These are phyloP conservation scores for Toxoplasma gondii DNA, from an alignment of 169 alveolate genomes.

Conservation along the genomic window DNA sequence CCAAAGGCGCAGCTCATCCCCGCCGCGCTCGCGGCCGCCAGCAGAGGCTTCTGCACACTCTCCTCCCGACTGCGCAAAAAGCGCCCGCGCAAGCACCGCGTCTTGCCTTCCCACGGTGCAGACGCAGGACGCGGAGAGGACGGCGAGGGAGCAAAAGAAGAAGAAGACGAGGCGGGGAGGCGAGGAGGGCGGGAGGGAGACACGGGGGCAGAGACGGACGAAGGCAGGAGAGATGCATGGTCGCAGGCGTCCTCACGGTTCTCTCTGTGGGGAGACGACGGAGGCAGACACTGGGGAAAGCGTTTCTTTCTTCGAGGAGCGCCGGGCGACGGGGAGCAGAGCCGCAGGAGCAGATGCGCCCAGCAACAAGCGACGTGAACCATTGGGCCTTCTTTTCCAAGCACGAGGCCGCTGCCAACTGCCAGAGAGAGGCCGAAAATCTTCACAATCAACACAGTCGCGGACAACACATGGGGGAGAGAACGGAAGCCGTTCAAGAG, in stretches of 20 bases:
- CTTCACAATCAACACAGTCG: conserved; percentile 70
- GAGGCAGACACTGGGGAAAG: too few relatives aligned
- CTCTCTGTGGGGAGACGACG: too few relatives aligned
- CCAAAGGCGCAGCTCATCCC: conserved; percentile 81
- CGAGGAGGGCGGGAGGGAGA: too few relatives aligned
- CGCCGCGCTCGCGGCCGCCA: conserved; percentile 45
- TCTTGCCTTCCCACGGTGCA: neutral
- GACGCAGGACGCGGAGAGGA: conserved; percentile 1
- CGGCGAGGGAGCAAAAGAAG: neutral
- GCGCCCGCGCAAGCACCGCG: neutral
- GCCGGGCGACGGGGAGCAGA: neutral
- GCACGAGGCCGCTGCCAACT: conserved; percentile 78
- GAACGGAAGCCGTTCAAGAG: conserved; percentile 65
- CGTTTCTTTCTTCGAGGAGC: neutral
- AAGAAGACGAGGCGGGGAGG: neutral
- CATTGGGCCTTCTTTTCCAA: conserved; percentile 86
- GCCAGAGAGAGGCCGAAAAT: conserved; percentile 75
- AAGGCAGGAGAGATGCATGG: too few relatives aligned
- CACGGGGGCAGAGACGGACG: too few relatives aligned
- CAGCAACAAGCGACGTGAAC: conserved; percentile 79
- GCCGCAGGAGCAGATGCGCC: conserved; percentile 56
- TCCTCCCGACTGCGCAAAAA: neutral
- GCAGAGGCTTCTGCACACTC: conserved; percentile 21
- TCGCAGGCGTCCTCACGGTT: too few relatives aligned
- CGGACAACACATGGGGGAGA: conserved; percentile 27